Base-by-base conservation (phyloP, 2,329 filamentous ascomycete species). In the Aspergillus sp. region DNA sequence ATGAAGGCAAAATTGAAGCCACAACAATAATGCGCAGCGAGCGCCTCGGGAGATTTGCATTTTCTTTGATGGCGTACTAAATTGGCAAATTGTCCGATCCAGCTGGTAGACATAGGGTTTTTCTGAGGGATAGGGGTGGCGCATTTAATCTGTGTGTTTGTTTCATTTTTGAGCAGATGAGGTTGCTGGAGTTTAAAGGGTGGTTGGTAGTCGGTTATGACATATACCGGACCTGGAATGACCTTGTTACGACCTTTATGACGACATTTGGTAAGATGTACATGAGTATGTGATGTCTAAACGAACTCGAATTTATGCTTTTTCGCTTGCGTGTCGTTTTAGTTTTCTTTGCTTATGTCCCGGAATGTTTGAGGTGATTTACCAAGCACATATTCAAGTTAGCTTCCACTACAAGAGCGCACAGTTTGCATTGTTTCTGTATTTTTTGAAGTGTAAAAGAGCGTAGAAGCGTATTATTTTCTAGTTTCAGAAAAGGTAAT, bases 211-310 rank as follows among this genome's bases (percentile, higher is more conserved):
- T 69, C 64, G 58, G 64, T 64, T 69, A 66, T 68, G 57, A 63
- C 66, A 67, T 69, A 63, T 55, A 60, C 65, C 66, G 65, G 66
- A 64, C 67, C 64, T 67, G 55, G 64, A 62, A 74, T 69, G 71
- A 71, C 67, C 64, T 70, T 70, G 66, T 70, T 64, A 76, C 65
- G 73, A 76, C 69, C 64, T 74, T 74, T 69, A 75, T 71, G 71
- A 76, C 66, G 68, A 74, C 54, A 67, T 64, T 62, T 71, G 69
- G 64, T 69, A 75, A 70, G 72, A 76, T 74, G 73, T 75, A 75
- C 71, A 76, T 72, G 74, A 75, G 65, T 59, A 72, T 71, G 69
- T 66, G 59, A 73, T 70, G 70, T 67, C 68, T 71, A 72, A 65
- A 74, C 67, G 69, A 73, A 67, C 70, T 58, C 68, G 66, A 57